Percentiles rank a stretch among this genome's conserved stretches.
phyloP scores from a whole-genome alignment of 2,329 filamentous ascomycete species.

The Periconia digitata region DNA sequence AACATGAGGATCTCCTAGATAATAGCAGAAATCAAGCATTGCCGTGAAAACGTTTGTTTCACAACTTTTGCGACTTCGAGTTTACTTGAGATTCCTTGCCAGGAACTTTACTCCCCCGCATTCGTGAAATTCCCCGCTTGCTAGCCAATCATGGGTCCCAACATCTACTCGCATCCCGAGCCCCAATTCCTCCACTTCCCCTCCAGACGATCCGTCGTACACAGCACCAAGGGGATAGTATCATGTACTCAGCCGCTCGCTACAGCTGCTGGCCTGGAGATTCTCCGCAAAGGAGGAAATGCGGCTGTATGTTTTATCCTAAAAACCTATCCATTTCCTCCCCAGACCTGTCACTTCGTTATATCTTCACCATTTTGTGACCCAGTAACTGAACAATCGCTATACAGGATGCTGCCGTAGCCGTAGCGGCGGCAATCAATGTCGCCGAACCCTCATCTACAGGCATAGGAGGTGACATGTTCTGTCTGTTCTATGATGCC shows the following conservation, averaged over 20 bases:
- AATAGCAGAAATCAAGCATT: background rate
- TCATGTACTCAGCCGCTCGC: constrained; percentile 88
- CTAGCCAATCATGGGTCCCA: constrained; percentile 19
- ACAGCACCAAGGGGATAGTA: constrained; percentile 90
- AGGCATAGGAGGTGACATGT: constrained; percentile 96
- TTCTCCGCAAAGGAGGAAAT: constrained; percentile 88
- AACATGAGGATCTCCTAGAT: background rate
- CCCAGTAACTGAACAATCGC: no score
- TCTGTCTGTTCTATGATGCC: constrained; percentile 89
- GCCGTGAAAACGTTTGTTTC: background rate
- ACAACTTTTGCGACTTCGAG: background rate
- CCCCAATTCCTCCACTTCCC: constrained; percentile 66
- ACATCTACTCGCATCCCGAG: constrained; percentile 54
- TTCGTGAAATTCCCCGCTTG: constrained; percentile 1
- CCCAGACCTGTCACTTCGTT: background rate
- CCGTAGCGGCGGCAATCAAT: constrained; percentile 88
- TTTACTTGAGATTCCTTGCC: no score
- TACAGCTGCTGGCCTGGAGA: constrained; percentile 79
- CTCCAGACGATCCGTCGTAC: constrained; percentile 86
- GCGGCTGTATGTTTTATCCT: constrained; percentile 69
- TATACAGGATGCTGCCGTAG: constrained; percentile 86
- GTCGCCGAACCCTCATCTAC: constrained; percentile 91
- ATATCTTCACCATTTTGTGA: no score
- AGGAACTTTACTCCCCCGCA: background rate
- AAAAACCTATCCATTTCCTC: background rate